Percentiles rank a stretch among this genome's conserved stretches.
Evolutionary conservation across 192 early-diverging fungal species (phyloP).

Genomic region (Coemansia sp.): DNA sequence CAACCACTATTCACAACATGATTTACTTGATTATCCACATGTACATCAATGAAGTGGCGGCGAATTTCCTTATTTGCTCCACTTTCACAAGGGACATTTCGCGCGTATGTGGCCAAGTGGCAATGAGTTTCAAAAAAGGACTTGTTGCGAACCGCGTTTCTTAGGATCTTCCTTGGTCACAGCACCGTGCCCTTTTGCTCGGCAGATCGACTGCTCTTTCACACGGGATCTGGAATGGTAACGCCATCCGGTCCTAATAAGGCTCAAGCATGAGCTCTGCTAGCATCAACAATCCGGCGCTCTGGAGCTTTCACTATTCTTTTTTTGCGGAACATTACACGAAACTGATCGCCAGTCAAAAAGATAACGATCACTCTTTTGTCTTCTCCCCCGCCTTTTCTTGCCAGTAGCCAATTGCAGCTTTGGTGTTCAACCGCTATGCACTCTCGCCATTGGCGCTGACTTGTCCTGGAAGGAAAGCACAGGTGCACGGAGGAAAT

Average conservation of each 20-base stretch:
- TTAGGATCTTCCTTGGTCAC: not conserved
- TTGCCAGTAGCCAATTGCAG: not conserved
- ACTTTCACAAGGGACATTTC: not conserved
- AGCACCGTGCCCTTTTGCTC: not conserved
- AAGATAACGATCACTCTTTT: not conserved
- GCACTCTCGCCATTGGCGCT: not conserved
- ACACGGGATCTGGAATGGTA: not conserved
- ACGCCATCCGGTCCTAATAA: not conserved
- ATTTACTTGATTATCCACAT: not conserved
- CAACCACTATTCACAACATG: not conserved
- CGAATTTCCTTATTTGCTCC: not conserved
- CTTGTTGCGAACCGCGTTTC: not conserved
- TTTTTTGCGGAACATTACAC: not conserved
- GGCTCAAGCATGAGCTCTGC: not conserved
- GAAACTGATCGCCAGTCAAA: not conserved
- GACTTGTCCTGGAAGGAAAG: not conserved
- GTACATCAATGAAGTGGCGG: not conserved
- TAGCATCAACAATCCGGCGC: not conserved
- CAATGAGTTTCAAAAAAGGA: not conserved
- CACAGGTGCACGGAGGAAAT: not conserved
- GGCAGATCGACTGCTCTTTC: conserved; percentile 3
- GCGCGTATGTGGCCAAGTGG: not conserved
- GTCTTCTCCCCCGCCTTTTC: not conserved
- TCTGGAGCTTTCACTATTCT: not conserved
- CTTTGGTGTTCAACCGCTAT: not conserved